Conservation (phyloP, 495 filamentous ascomycete species). For the Darksidea phi region DNA sequence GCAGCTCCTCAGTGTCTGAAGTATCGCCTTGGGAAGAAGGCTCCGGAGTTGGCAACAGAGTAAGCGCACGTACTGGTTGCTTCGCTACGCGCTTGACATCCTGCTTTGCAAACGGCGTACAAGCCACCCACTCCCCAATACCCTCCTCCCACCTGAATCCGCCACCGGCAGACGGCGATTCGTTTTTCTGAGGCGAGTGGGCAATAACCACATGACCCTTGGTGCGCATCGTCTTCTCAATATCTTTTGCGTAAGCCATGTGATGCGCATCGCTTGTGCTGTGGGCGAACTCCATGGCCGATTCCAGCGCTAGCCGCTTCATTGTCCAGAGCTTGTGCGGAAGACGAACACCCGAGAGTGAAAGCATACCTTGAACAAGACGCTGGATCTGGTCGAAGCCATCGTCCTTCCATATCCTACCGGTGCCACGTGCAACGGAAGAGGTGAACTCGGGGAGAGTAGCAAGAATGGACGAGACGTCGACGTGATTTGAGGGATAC, state of each 20-base stretch:
- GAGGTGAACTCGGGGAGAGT: slow-evolving; percentile 27
- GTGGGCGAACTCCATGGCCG: slow-evolving; percentile 28
- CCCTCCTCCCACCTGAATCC: slow-evolving; percentile 37
- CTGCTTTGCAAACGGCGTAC: slow-evolving; percentile 30
- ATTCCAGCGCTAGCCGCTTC: slow-evolving; percentile 27
- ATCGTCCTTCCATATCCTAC: slow-evolving; percentile 23
- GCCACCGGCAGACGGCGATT: slow-evolving; percentile 12
- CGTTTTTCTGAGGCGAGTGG: slow-evolving; percentile 8
- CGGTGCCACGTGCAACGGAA: slow-evolving; percentile 20
- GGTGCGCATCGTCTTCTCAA: slow-evolving; percentile 22
- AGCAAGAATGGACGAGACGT: not conserved
- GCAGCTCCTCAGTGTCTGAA: not conserved
- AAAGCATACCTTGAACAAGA: slow-evolving; percentile 11
- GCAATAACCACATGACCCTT: slow-evolving; percentile 17
- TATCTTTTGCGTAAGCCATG: slow-evolving; percentile 20
- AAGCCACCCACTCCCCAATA: slow-evolving; percentile 36
- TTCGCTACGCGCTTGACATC: slow-evolving; percentile 13
- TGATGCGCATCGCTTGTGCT: slow-evolving; percentile 18
- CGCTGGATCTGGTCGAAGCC: slow-evolving; percentile 31
- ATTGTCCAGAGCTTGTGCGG: slow-evolving; percentile 26
- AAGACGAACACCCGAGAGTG: not conserved
- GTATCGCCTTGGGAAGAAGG: not conserved
- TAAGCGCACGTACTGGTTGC: slow-evolving; percentile 11
- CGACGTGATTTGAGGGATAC: slow-evolving; percentile 6
- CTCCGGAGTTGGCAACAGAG: slow-evolving; percentile 15